Base-by-base conservation (phyloP, 129 eudicot genomes). In the Sambucus nigra region DNA sequence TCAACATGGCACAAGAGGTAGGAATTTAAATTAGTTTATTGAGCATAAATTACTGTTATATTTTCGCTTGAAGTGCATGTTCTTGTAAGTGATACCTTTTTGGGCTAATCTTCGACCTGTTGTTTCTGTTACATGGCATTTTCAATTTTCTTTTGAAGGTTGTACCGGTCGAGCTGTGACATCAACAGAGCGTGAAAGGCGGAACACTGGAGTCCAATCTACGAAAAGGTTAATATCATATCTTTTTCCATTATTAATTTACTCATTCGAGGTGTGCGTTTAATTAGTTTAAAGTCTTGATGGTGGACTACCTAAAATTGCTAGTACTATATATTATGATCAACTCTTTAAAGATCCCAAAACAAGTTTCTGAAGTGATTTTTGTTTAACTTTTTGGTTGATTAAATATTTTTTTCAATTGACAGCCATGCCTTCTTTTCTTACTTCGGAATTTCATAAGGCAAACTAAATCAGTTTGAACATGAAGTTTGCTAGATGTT, bases 1-100 rank as follows among this genome's bases (percentile, higher is more conserved):
- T 59, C 69, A 63, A 13, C 83, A 73, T 44, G 61, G 73, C 49
- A 50, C 88, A 2, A 70, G 64, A 70, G 97, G 95, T 89, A 68
- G 55, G 74, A 52, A 65, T 31, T 22, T 39, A 23, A 60, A 33
- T 53, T 22, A 62, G 42, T 35, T 35, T 2, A 35, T 15, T 15
- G 42, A 35, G 42, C 1, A 35, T 8, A 15, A 35, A 15, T 35
- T 35, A 1, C 13, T 35, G 4, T 35, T 35, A 7, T n/a, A 15
- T 35, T 31, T 31, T 31, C 9, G 9, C 38, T 31, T 31, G 38
- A 31, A 31, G 38, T 3, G 38, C 38, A 9, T 31, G 38, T 9
- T 31, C 9, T 31, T 31, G 5, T 3, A 31, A 31, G 5, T 31
- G 38, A n/a, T n/a, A 9, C 42, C 13, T 1, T 35, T 1, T 35